phyloP scores from a whole-genome alignment of 1,139 yeast species.

The Kluyveromyces sp. region DNA sequence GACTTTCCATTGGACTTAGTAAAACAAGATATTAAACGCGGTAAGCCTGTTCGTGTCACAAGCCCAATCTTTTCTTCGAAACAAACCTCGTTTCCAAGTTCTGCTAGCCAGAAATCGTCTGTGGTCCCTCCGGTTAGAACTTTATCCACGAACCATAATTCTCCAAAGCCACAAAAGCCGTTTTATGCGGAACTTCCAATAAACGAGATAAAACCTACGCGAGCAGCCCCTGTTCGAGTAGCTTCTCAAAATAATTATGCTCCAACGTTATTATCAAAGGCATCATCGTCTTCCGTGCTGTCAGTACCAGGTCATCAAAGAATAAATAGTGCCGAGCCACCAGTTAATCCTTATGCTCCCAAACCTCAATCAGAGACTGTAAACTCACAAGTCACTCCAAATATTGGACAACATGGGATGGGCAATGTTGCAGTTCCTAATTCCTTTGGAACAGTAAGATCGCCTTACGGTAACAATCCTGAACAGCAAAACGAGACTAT shows the following conservation, averaged over 20 bases:
- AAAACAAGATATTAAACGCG: slow-evolving; percentile 32
- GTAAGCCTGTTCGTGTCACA: slow-evolving; percentile 25
- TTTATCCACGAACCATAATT: background rate
- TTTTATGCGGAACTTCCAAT: slow-evolving; percentile 5
- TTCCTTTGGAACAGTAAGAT: too few species aligned
- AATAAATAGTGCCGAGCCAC: background rate
- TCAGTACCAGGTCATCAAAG: background rate
- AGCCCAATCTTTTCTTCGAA: background rate
- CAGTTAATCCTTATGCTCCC: slow-evolving; percentile 1
- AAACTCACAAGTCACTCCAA: background rate
- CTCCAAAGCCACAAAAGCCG: background rate
- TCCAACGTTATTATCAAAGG: background rate
- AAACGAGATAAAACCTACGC: background rate
- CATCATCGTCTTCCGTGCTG: background rate
- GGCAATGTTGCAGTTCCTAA: background rate
- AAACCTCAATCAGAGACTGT: background rate
- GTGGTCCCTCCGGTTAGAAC: slow-evolving; percentile 3
- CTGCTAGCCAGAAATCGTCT: background rate
- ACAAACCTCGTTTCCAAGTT: background rate
- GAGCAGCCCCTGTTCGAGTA: slow-evolving; percentile 1
- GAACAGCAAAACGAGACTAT: too few species aligned
- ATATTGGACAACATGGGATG: background rate
- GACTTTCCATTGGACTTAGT: slow-evolving; percentile 68
- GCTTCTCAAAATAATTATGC: background rate
- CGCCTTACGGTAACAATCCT: too few species aligned